Conservation (phyloP, 768 basidiomycete genomes). For the Serendipita indica region DNA sequence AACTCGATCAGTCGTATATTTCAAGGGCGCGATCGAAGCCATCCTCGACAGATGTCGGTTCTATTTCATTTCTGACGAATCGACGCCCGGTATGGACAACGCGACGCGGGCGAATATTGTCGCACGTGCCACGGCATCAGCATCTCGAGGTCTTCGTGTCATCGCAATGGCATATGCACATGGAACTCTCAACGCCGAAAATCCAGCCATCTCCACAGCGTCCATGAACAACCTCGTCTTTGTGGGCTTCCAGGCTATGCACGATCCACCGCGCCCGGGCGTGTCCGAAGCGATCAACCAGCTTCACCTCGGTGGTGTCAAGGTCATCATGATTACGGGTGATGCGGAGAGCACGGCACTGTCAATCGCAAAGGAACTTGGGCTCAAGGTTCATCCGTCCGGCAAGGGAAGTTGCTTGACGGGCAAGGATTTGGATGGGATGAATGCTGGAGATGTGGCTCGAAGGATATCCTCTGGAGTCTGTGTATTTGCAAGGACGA, state of each 20-base stretch:
- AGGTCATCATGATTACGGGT: conserved; percentile 98
- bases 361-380: conserved; percentile 74
- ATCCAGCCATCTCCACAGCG: conserved; percentile 20
- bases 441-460: conserved; percentile 70
- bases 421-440: conserved; percentile 69
- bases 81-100: conserved; percentile 64
- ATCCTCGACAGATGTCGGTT: conserved; percentile 75
- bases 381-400: conserved; percentile 46
- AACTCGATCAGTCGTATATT: conserved; percentile 45
- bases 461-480: conserved; percentile 34
- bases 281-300: conserved; percentile 79
- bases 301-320: conserved; percentile 73
- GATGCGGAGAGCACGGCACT: conserved; percentile 86
- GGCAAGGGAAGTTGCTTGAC: conserved; percentile 38
- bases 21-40: conserved; percentile 84
- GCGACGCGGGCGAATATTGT: conserved; percentile 53
- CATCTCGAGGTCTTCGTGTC: conserved; percentile 66
- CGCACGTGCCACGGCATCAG: conserved; percentile 53
- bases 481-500: conserved; percentile 88
- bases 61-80: conserved; percentile 82
- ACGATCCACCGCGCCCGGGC: conserved; percentile 85
- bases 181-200: conserved; percentile 30
- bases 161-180: conserved; percentile 87
- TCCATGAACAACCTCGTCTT: conserved; percentile 51
- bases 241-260: conserved; percentile 88